phyloP scores from a whole-genome alignment of 2,329 filamentous ascomycete species.

The Hypoxylon sp. region DNA sequence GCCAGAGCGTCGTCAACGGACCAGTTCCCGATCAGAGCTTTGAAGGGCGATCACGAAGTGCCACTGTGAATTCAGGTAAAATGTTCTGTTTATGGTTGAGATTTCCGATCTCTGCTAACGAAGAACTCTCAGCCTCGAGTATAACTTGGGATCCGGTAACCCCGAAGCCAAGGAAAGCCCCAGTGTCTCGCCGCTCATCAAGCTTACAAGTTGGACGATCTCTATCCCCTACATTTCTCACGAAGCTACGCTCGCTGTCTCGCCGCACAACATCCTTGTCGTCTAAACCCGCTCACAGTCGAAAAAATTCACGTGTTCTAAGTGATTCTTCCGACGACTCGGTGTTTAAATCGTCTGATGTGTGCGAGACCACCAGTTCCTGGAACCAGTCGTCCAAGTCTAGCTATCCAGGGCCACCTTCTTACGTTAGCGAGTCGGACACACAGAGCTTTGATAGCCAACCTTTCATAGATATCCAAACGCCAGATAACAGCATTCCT shows the following conservation, averaged over 20 bases:
- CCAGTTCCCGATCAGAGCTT: slow-evolving; percentile 7
- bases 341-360: slow-evolving; percentile 30
- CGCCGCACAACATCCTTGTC: slow-evolving; percentile 41
- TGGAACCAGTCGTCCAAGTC: slow-evolving; percentile 38
- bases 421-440: slow-evolving; percentile 26
- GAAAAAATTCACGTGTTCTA: slow-evolving; percentile 25
- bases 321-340: slow-evolving; percentile 42
- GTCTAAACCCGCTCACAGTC: slow-evolving; percentile 42
- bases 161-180: slow-evolving; percentile 28
- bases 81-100: neutral
- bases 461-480: slow-evolving; percentile 49
- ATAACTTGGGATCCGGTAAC: slow-evolving; percentile 23
- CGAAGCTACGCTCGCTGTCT: slow-evolving; percentile 46
- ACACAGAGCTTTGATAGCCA: slow-evolving; percentile 23
- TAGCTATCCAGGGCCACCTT: slow-evolving; percentile 26
- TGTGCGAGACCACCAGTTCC: slow-evolving; percentile 10
- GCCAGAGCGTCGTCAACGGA: neutral
- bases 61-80: slow-evolving; percentile 27
- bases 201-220: slow-evolving; percentile 38
- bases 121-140: slow-evolving; percentile 14
- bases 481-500: slow-evolving; percentile 41
- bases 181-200: slow-evolving; percentile 35
- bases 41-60: slow-evolving; percentile 6
- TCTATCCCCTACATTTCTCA: slow-evolving; percentile 40
- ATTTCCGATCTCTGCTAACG: slow-evolving; percentile 10